phyloP scores from a whole-genome alignment of 495 filamentous ascomycete species.

The Polyplosphaeria fusca region DNA sequence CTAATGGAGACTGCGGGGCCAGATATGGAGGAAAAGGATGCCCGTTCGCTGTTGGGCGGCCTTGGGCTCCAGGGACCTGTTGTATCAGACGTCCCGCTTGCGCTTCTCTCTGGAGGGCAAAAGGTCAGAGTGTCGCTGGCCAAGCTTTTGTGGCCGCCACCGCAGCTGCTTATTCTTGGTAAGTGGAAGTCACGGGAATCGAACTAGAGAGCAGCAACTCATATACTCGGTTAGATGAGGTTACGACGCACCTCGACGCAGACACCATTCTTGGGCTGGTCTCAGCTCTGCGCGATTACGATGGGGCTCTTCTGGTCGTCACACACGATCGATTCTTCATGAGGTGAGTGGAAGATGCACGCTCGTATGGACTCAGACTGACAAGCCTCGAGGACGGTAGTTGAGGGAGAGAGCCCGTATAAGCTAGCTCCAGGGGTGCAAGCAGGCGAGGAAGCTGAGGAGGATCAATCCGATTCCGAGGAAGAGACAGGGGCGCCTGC shows the following conservation, averaged over 20 bases:
- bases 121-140: conserved; percentile 73
- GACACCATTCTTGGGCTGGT: conserved; percentile 69
- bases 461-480: conserved; percentile 46
- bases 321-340: conserved; percentile 78
- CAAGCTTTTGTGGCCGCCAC: conserved; percentile 60
- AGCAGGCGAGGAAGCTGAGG: conserved; percentile 47
- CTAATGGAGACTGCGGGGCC: conserved; percentile 50
- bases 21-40: conserved; percentile 57
- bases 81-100: conserved; percentile 66
- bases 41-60: conserved; percentile 58
- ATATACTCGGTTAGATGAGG: conserved; percentile 51
- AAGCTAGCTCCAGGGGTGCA: conserved; percentile 49
- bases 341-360: conserved; percentile 38
- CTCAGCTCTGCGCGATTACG: conserved; percentile 60
- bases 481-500: conserved; percentile 41
- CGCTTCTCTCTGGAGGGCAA: conserved; percentile 71
- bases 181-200: neutral
- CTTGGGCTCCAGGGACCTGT: conserved; percentile 64
- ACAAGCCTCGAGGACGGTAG: conserved; percentile 26
- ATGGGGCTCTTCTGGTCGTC: conserved; percentile 68
- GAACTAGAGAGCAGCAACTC: neutral
- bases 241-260: conserved; percentile 81
- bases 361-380: neutral
- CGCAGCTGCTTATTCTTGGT: conserved; percentile 70
- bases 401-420: conserved; percentile 59